Base-by-base conservation (phyloP, 208 protist species). In the Leishmania guyanensis region DNA sequence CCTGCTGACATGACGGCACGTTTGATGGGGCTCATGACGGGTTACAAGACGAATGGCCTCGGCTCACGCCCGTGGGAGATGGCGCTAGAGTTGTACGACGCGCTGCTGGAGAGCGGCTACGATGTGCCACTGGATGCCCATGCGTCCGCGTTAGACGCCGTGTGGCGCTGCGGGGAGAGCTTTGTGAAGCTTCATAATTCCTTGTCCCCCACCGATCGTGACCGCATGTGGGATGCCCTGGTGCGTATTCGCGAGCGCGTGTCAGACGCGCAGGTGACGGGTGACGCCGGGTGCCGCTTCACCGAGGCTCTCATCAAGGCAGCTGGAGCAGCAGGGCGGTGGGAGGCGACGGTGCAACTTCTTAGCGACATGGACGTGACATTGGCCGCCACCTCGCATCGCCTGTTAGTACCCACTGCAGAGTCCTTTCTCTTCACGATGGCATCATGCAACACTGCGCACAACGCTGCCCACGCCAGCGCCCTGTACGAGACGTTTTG, bases 261-360 rank as follows among this genome's bases (percentile, higher is more conserved):
- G 16, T 51, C 79, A 12, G 71, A 90, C n/a, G 76, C 73, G 16
- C 68, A 82, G 33, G 74, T 97, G 29, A 78, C 78, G 2, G 93
- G 93, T 22, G 93, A 97, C 29, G 91, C 89, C 48, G 93, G 93
- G 22, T 97, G 92, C 65, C 88, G 88, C 39, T 97, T 94, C 79
- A 84, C 87, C 20, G 93, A 97, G 78, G 85, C 86, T 60, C 80
- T 97, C 56, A 78, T 95, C 51, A 97, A 97, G 71, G 90, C 87
- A 5, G 77, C 86, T 26, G 79, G 83, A 16, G 88, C 92, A 16
- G 83, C 91, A 9, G 92, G 91, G 0, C 82, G 83, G 16, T 94
- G 89, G 91, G 88, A 93, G 56, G 78, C 80, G 3, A 88, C 89
- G 14, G 78, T 97, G 60, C 75, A 76, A n/a, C 43, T 97, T 60